phyloP scores from a whole-genome alignment of 1,284 basidiomycete genomes.

The Apiotrichum porosum region DNA sequence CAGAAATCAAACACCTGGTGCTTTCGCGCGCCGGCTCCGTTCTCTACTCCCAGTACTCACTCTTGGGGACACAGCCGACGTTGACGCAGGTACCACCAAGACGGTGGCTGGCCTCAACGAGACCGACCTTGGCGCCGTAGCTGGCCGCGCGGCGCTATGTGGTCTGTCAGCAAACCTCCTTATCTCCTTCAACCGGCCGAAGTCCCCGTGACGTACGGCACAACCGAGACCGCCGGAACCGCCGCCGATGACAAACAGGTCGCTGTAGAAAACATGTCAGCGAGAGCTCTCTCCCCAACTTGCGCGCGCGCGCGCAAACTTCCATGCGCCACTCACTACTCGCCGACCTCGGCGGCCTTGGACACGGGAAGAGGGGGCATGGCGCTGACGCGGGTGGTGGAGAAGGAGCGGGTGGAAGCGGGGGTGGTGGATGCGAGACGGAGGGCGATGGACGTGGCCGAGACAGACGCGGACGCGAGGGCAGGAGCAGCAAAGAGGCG shows the following conservation, averaged over 20 bases:
- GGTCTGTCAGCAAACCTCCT: not conserved
- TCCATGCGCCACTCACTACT: constrained; percentile 34
- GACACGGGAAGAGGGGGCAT: constrained; percentile 46
- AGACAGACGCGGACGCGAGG: not conserved
- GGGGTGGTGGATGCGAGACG: not conserved
- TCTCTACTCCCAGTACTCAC: constrained; percentile 8
- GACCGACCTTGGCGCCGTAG: constrained; percentile 91
- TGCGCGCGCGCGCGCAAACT: too few relatives aligned
- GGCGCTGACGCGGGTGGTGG: constrained; percentile 14
- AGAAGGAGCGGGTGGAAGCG: constrained; percentile 18
- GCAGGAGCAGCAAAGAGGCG: not conserved
- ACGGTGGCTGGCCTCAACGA: constrained; percentile 71
- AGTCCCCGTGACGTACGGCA: constrained; percentile 34
- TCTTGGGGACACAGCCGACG: constrained; percentile 47
- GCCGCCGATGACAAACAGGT: constrained; percentile 47
- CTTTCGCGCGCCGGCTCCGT: constrained; percentile 81
- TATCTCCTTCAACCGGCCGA: too few relatives aligned
- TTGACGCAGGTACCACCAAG: constrained; percentile 96
- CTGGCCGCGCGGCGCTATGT: constrained; percentile 70
- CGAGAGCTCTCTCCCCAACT: not conserved
- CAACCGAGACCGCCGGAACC: constrained; percentile 49
- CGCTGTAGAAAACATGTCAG: constrained; percentile 14
- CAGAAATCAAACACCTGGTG: too few relatives aligned
- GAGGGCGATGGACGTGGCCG: not conserved
- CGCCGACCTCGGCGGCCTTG: constrained; percentile 35